Evolutionary conservation across 2,329 filamentous ascomycete genomes (phyloP).

Genomic region (Thelonectria discophora): DNA sequence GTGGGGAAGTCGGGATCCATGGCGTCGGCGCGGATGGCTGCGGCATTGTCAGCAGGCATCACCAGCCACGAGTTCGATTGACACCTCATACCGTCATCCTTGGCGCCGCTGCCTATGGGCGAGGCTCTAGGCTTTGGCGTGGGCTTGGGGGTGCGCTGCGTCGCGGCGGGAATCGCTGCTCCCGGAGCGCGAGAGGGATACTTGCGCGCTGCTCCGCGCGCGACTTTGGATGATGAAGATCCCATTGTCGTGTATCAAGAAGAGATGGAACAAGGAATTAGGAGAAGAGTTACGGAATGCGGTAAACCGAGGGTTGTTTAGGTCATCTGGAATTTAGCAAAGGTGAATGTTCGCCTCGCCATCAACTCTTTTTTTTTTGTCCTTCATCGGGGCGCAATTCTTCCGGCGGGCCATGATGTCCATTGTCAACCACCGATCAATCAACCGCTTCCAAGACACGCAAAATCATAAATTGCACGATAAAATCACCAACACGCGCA

Average conservation of each 20-base stretch:
- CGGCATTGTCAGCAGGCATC: slow-evolving; percentile 17
- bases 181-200: slow-evolving; percentile 53
- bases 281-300: not conserved
- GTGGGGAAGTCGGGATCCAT: slow-evolving; percentile 53
- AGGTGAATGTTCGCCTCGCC: slow-evolving; percentile 10
- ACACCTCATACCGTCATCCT: slow-evolving; percentile 34
- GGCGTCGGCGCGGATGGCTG: slow-evolving; percentile 53
- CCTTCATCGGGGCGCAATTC: slow-evolving; percentile 37
- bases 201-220: slow-evolving; percentile 51
- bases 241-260: slow-evolving; percentile 49
- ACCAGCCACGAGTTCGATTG: not conserved
- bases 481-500: slow-evolving; percentile 1
- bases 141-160: slow-evolving; percentile 30
- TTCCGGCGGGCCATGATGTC: slow-evolving; percentile 28
- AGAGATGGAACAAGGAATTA: not conserved
- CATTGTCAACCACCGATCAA: not conserved
- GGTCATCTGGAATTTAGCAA: not conserved
- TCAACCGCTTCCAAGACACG: not conserved
- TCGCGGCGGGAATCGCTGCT: slow-evolving; percentile 32
- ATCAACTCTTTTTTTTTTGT: slow-evolving; percentile 25
- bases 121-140: slow-evolving; percentile 20
- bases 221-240: slow-evolving; percentile 57
- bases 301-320: slow-evolving; percentile 6
- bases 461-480: not conserved
- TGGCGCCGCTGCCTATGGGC: slow-evolving; percentile 23